phyloP scores from a whole-genome alignment of 2,329 filamentous ascomycete genomes.

The Cryphonectria japonica region DNA sequence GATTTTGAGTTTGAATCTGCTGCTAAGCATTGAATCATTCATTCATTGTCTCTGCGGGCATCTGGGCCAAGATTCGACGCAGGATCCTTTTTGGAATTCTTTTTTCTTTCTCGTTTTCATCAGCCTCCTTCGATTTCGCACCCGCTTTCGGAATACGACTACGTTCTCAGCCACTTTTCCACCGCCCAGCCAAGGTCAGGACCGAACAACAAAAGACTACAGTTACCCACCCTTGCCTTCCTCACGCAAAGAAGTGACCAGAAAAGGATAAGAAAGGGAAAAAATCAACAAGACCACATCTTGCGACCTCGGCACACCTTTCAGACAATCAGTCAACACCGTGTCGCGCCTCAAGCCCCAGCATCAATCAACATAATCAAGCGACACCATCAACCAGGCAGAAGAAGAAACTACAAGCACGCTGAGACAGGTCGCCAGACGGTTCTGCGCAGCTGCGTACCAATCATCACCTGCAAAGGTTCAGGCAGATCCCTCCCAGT shows the following conservation, averaged over 20 bases:
- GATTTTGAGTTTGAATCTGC: constrained; percentile 14
- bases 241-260: not conserved
- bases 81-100: not conserved
- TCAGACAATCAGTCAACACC: not conserved
- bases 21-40: not conserved
- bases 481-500: constrained; percentile 12
- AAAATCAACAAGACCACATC: not conserved
- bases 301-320: not conserved
- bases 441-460: constrained; percentile 23
- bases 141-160: constrained; percentile 28
- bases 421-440: constrained; percentile 29
- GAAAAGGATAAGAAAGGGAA: too few relatives aligned
- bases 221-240: not conserved
- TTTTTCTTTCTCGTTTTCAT: constrained; percentile 13
- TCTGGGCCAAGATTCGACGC: not conserved
- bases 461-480: constrained; percentile 18
- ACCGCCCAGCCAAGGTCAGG: not conserved
- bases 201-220: not conserved
- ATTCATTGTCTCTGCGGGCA: constrained; percentile 5
- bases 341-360: not conserved
- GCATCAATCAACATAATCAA: not conserved
- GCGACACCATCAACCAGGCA: not conserved
- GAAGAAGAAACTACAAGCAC: constrained; percentile 13
- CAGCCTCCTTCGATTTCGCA: not conserved
- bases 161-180: constrained; percentile 27